Conservation (phyloP, 1,139 yeast species). For the Saccharomyces hybrid region DNA sequence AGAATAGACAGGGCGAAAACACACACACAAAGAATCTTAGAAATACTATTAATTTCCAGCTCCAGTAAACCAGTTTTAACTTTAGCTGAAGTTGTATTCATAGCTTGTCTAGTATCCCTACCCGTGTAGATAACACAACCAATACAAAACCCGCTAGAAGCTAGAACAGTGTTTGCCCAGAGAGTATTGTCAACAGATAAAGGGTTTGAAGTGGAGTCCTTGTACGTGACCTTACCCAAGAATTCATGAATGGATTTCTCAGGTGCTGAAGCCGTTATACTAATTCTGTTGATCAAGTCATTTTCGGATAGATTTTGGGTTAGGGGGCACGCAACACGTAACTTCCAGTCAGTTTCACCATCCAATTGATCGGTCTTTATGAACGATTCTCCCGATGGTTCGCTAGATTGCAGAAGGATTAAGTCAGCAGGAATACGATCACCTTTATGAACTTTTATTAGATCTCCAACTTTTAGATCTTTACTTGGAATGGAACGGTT, state of each 20-base stretch:
- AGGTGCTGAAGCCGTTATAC: constrained; percentile 67
- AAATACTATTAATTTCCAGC: constrained; percentile 78
- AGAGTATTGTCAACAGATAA: constrained; percentile 82
- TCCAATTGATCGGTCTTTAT: constrained; percentile 96
- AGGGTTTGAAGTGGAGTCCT: constrained; percentile 49
- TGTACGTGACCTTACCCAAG: constrained; percentile 58
- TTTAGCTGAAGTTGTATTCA: constrained; percentile 86
- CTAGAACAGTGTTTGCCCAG: constrained; percentile 97
- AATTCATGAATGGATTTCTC: constrained; percentile 77
- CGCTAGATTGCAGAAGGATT: constrained; percentile 77
- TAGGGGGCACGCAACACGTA: constrained; percentile 64
- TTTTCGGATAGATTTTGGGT: constrained; percentile 55
- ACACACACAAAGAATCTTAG: constrained; percentile 81
- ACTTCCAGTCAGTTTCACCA: constrained; percentile 99
- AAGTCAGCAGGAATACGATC: constrained; percentile 90
- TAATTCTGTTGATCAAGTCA: constrained; percentile 42
- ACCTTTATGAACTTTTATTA: constrained; percentile 75
- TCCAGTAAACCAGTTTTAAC: constrained; percentile 88
- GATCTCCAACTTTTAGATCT: constrained; percentile 76
- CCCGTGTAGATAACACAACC: constrained; percentile 92
- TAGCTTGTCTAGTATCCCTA: constrained; percentile 82
- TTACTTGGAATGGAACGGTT: constrained; percentile 49
- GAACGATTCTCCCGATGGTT: constrained; percentile 78
- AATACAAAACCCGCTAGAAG: constrained; percentile 75
- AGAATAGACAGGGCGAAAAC: constrained; percentile 73